Percentiles rank a stretch among this genome's conserved stretches.
Conservation (phyloP, 176 grass and related monocot species). For the Puccinellia tenuiflora region DNA sequence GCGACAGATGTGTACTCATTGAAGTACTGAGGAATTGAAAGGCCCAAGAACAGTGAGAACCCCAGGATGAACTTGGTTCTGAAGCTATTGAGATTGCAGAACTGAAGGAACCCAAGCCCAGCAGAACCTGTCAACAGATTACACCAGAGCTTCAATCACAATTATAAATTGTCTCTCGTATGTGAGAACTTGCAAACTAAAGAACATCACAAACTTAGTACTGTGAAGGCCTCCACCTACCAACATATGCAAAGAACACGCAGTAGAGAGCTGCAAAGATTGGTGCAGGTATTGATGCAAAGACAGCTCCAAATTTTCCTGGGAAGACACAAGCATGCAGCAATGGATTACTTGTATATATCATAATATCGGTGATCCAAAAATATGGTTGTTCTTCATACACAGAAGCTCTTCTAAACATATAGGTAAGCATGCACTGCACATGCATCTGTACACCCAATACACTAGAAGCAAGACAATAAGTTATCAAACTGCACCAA, state of each 20-base stretch:
- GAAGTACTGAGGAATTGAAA: conserved; percentile 98
- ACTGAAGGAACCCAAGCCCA: conserved; percentile 91
- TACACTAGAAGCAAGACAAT: background rate
- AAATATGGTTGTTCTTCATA: background rate
- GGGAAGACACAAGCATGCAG: background rate
- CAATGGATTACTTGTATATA: background rate
- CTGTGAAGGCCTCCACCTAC: conserved; percentile 38
- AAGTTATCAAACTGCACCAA: background rate
- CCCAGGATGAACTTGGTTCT: conserved; percentile 96
- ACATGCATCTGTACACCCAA: background rate
- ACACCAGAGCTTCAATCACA: conserved; percentile 22
- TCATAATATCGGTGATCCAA: background rate
- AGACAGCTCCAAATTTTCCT: conserved; percentile 99
- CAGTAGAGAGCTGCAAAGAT: conserved; percentile 96
- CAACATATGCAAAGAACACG: conserved; percentile 98
- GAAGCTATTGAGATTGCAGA: conserved; percentile 98
- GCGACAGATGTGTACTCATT: conserved; percentile 97
- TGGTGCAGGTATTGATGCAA: conserved; percentile 91
- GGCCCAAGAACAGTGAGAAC: conserved; percentile 90
- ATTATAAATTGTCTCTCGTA: background rate
- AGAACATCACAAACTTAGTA: background rate
- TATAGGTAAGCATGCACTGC: background rate
- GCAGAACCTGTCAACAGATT: conserved; percentile 60
- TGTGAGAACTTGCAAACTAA: background rate
- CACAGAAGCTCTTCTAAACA: background rate